These are phyloP conservation scores for Chaetomiaceae sp. DNA, from an alignment of 2,329 filamentous ascomycete species.

Conservation along the genomic window DNA sequence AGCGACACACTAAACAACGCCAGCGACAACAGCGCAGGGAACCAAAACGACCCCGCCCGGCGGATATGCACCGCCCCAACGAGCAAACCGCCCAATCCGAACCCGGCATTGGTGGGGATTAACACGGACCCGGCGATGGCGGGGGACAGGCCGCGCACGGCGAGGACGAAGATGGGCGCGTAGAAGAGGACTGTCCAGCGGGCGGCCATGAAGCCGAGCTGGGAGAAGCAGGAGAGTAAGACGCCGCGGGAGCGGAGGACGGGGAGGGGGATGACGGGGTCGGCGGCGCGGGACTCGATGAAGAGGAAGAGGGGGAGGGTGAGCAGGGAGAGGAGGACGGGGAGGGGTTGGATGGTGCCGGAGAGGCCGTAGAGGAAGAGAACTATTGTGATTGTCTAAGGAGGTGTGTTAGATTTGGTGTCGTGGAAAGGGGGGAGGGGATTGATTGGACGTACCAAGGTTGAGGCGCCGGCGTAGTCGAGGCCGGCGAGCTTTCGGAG, in stretches of 20 bases:
- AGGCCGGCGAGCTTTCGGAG: conserved; percentile 57
- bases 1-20: conserved; percentile 49
- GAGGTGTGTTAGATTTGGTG: conserved; percentile 18
- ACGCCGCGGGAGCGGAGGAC: conserved; percentile 67
- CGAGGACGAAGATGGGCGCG: conserved; percentile 72
- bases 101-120: conserved; percentile 77
- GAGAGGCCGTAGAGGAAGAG: conserved; percentile 68
- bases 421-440: neutral
- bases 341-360: conserved; percentile 53
- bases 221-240: conserved; percentile 67
- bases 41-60: conserved; percentile 68
- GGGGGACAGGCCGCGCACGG: conserved; percentile 65
- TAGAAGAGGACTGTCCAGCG: conserved; percentile 81
- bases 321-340: conserved; percentile 55
- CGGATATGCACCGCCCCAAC: conserved; percentile 74
- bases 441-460: conserved; percentile 47
- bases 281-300: conserved; percentile 59
- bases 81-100: conserved; percentile 67
- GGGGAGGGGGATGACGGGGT: conserved; percentile 71
- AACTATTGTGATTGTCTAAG: conserved; percentile 58
- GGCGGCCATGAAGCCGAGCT: conserved; percentile 73
- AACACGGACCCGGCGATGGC: conserved; percentile 70
- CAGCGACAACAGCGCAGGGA: conserved; percentile 57
- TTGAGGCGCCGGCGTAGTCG: conserved; percentile 68
- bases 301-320: conserved; percentile 51